Evolutionary conservation across 2,329 filamentous ascomycete genomes (phyloP), one percentile per base, ranked within the genome.

Genomic region (Stemphylium vesicarium): DNA sequence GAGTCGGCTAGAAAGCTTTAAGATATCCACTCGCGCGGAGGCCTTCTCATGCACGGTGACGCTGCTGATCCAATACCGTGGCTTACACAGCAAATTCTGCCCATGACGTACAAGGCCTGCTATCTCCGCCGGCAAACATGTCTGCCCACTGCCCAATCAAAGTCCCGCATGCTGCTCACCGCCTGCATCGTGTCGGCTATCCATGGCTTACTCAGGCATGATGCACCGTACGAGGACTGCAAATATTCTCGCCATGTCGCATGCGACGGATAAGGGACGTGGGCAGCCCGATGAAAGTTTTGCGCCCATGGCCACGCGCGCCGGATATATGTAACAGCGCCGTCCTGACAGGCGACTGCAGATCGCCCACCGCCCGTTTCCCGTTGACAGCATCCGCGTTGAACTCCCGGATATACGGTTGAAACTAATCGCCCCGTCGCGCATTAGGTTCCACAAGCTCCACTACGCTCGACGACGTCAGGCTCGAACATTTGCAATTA

Each of bases 381-480:
- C 5, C 13, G 24, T 39, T 13, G 15, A 40, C 36, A 49, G 24
- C 26, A 49, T 15, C 48, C 39, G 39, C 40, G 12, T 32, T 16
- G 18, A 41, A 47, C 48, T 56, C 15, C 39, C 33, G 47, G 26
- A 42, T 35, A 49, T 22, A 48, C 29, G 39, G 49, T 42, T 41
- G 32, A 50, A 12, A 51, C 46, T 55, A 44, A 22, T 32, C n/a
- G 37, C 33, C 35, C 55, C 43, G 43, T 51, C 43, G 42, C 46
- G 35, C 33, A n/a, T 29, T 48, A 32, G 51, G 29, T 8, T 44
- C 42, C 52, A 51, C 56, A 15, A 32, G 44, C 37, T 51, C 51
- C 52, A 56, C 56, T 38, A 10, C 42, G 47, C 39, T 45, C 32
- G 39, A 37, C 48, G 47, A 49, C 56, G 56, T 58, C 43, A 49